phyloP scores from a whole-genome alignment of 2,329 filamentous ascomycete species.

The Elsinoe perseae region DNA sequence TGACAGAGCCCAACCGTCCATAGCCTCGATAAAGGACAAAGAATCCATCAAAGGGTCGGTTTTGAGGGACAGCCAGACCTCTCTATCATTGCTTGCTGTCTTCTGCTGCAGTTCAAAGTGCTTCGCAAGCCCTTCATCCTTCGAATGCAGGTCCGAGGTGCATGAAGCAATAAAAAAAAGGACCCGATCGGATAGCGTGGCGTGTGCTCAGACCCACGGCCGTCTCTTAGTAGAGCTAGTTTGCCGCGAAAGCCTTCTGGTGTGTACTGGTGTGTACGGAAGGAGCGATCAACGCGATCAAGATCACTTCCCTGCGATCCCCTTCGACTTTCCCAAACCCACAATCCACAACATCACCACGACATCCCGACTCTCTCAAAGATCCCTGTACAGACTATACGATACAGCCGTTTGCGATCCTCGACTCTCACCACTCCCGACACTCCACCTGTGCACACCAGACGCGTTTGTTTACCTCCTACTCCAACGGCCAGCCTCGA shows the following conservation, averaged over 20 bases:
- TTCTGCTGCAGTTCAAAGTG: not conserved
- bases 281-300: slow-evolving; percentile 8
- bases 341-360: slow-evolving; percentile 3
- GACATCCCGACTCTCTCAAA: not conserved
- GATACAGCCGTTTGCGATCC: slow-evolving; percentile 7
- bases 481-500: not conserved
- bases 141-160: not conserved
- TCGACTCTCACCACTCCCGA: slow-evolving; percentile 4
- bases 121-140: not conserved
- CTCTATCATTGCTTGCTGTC: not conserved
- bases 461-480: slow-evolving; percentile 12
- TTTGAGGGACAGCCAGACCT: not conserved
- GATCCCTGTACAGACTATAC: not conserved
- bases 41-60: not conserved
- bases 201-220: not conserved
- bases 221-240: too few relatives aligned
- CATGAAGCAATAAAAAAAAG: not conserved
- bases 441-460: slow-evolving; percentile 12
- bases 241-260: not conserved
- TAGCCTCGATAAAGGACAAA: not conserved
- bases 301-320: slow-evolving; percentile 10
- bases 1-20: not conserved
- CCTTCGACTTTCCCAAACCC: not conserved
- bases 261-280: slow-evolving; percentile 2
- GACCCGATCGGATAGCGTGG: not conserved